phyloP scores from a whole-genome alignment of 1,284 basidiomycete genomes.

The Cerioporus squamosus region DNA sequence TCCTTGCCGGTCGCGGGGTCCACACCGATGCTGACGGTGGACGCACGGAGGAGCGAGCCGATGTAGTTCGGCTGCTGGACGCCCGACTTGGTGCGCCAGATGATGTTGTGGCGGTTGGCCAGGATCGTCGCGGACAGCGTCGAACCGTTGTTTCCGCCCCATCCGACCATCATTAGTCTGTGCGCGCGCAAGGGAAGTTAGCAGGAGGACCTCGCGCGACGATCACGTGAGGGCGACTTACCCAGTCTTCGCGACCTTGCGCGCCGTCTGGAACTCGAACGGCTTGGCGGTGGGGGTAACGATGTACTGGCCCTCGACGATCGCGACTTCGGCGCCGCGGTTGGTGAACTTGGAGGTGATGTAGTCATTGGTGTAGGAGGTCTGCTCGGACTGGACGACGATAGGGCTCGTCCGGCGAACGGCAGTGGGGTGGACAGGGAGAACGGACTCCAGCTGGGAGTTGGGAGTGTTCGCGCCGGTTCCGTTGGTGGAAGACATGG shows the following conservation, averaged over 20 bases:
- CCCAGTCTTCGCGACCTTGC: slow-evolving; percentile 93
- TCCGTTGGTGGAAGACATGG: slow-evolving; percentile 54
- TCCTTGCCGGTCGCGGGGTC: slow-evolving; percentile 89
- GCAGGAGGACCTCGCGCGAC: slow-evolving; percentile 11
- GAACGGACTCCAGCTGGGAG: slow-evolving; percentile 64
- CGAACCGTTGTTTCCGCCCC: slow-evolving; percentile 97
- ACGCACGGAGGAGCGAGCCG: slow-evolving; percentile 91
- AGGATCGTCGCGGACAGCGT: slow-evolving; percentile 95
- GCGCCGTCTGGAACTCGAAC: slow-evolving; percentile 92
- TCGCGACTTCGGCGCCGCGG: slow-evolving; percentile 78
- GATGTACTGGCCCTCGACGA: slow-evolving; percentile 73
- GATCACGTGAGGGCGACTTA: slow-evolving; percentile 45
- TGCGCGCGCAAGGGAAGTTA: slow-evolving; percentile 14
- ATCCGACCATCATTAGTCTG: slow-evolving; percentile 97
- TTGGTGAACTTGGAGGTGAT: slow-evolving; percentile 88
- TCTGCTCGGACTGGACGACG: slow-evolving; percentile 85
- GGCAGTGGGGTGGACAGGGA: slow-evolving; percentile 85
- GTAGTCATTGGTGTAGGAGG: slow-evolving; percentile 78
- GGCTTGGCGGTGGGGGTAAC: slow-evolving; percentile 79
- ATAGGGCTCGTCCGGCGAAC: slow-evolving; percentile 78
- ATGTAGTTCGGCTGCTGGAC: slow-evolving; percentile 97
- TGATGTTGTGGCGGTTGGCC: slow-evolving; percentile 95
- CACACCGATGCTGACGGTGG: slow-evolving; percentile 90
- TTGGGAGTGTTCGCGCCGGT: slow-evolving; percentile 67
- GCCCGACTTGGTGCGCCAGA: slow-evolving; percentile 95